Conservation (phyloP, 257 asterid species). For the Dorcoceras hygrometricum region DNA sequence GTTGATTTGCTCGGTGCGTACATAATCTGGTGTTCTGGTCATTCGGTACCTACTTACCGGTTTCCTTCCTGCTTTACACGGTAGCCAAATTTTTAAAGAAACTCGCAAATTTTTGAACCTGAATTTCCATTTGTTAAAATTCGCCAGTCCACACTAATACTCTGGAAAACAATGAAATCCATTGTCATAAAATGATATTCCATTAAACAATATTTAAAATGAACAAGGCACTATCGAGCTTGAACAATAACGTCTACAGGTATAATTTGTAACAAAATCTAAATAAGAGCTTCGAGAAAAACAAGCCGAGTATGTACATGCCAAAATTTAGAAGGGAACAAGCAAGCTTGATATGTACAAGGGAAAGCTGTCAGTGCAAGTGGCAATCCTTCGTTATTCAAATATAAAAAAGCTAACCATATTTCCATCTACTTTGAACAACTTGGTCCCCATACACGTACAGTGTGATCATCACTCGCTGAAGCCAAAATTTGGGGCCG, state of each 20-base stretch:
- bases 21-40: too few relatives aligned
- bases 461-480: slow-evolving; percentile 84
- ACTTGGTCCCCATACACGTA: slow-evolving; percentile 92
- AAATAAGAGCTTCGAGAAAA: background rate
- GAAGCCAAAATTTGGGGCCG: slow-evolving; percentile 80
- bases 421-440: slow-evolving; percentile 26
- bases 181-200: background rate
- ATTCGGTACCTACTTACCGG: too few relatives aligned
- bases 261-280: background rate
- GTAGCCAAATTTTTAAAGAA: too few relatives aligned
- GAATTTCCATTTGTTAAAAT: too few relatives aligned
- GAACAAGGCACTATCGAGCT: background rate
- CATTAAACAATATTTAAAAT: background rate
- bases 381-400: slow-evolving; percentile 5
- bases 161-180: background rate
- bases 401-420: slow-evolving; percentile 7
- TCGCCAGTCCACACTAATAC: too few relatives aligned
- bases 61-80: too few relatives aligned
- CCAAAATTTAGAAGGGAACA: slow-evolving; percentile 24
- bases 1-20: too few relatives aligned
- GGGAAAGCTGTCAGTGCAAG: slow-evolving; percentile 24
- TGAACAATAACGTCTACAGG: background rate
- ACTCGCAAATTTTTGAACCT: background rate
- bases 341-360: slow-evolving; percentile 5
- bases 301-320: background rate